A percentile compares a stretch with the other conserved stretches of the same genome.
Conservation (phyloP, 306 rosid genomes). For the Dryas drummondii region DNA sequence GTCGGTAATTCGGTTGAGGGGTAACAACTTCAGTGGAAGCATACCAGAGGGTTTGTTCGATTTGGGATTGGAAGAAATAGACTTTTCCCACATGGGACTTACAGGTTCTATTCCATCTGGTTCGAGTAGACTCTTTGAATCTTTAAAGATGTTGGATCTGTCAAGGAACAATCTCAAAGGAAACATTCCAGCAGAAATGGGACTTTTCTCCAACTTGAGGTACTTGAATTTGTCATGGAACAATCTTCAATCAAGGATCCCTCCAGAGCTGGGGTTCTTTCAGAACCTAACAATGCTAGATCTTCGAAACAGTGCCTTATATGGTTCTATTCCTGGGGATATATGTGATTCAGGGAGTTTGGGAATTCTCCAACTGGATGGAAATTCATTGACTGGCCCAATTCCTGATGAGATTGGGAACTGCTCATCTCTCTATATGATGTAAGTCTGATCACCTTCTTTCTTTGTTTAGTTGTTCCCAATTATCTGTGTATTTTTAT, state of each 20-base stretch:
- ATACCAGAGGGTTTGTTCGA: slow-evolving; percentile 78
- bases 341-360: slow-evolving; percentile 77
- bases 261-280: slow-evolving; percentile 66
- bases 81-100: slow-evolving; percentile 58
- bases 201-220: slow-evolving; percentile 54
- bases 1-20: slow-evolving; percentile 44
- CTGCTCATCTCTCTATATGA: slow-evolving; percentile 73
- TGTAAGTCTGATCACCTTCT: slow-evolving; percentile 50
- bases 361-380: slow-evolving; percentile 79
- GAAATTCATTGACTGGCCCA: slow-evolving; percentile 60
- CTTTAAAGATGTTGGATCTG: slow-evolving; percentile 54
- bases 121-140: slow-evolving; percentile 57
- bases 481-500: neutral
- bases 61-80: slow-evolving; percentile 68
- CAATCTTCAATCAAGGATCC: slow-evolving; percentile 61
- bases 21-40: slow-evolving; percentile 60
- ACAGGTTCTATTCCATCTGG: slow-evolving; percentile 64
- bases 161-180: slow-evolving; percentile 67
- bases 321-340: slow-evolving; percentile 66
- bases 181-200: slow-evolving; percentile 64
- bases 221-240: slow-evolving; percentile 88
- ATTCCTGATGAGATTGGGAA: slow-evolving; percentile 84
- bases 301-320: slow-evolving; percentile 52
- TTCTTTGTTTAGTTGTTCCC: neutral
- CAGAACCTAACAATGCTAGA: slow-evolving; percentile 65